Percentiles rank a stretch among this genome's conserved stretches.
Conservation (phyloP, 805 yeast species). For the Kluyveromyces dobzhanskii region DNA sequence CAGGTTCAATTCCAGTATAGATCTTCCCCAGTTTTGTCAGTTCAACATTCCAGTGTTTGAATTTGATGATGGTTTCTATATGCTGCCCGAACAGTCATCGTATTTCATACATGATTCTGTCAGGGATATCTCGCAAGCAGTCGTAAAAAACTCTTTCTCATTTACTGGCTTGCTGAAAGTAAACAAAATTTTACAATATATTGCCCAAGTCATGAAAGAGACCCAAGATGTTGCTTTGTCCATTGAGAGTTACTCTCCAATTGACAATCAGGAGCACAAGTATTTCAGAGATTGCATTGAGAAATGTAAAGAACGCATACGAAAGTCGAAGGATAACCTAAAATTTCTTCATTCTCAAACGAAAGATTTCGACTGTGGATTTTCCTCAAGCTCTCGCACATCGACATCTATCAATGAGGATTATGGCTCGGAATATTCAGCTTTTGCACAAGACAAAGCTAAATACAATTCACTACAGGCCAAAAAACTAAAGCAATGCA, state of each 20-base stretch:
- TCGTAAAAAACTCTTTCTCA: slow-evolving; percentile 15
- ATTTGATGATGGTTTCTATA: slow-evolving; percentile 20
- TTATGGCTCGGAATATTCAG: slow-evolving; percentile 21
- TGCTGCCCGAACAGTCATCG: slow-evolving; percentile 2
- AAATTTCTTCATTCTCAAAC: background rate
- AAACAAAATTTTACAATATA: slow-evolving; percentile 23
- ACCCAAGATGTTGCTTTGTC: slow-evolving; percentile 8
- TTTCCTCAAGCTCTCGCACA: background rate
- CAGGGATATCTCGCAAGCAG: background rate
- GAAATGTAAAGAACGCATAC: background rate
- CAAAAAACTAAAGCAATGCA: slow-evolving; percentile 15
- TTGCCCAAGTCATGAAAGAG: slow-evolving; percentile 17
- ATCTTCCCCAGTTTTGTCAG: background rate
- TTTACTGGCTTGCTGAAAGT: slow-evolving; percentile 22
- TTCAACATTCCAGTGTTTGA: slow-evolving; percentile 18
- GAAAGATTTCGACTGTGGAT: background rate
- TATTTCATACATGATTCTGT: background rate
- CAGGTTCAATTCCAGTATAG: slow-evolving; percentile 7
- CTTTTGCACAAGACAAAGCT: slow-evolving; percentile 14
- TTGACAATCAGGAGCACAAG: background rate
- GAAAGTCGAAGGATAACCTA: background rate
- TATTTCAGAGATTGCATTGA: slow-evolving; percentile 6
- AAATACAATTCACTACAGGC: slow-evolving; percentile 10
- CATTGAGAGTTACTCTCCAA: slow-evolving; percentile 8
- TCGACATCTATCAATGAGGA: slow-evolving; percentile 12